Percentiles rank a stretch among this genome's conserved stretches.
These are phyloP conservation scores for Chrysosphaeria jannelii DNA, from an alignment of 2,329 filamentous ascomycete genomes.

Conservation along the genomic window DNA sequence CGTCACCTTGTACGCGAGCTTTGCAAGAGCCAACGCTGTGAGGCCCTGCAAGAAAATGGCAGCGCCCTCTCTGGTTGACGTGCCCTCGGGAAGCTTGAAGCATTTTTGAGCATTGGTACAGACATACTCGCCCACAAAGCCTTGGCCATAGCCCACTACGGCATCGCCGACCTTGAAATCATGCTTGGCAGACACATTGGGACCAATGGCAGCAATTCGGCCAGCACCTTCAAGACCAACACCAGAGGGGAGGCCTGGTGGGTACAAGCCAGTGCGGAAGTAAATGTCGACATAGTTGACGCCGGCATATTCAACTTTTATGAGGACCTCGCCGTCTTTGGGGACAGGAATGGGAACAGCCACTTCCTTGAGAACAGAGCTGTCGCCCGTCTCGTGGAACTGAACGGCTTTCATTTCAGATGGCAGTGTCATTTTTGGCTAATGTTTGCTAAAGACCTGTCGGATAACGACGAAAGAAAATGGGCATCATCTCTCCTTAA, in stretches of 20 bases:
- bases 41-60: constrained; percentile 50
- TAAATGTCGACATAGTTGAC: constrained; percentile 69
- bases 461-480: not conserved
- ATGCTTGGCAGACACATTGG: constrained; percentile 3
- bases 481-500: too few species aligned
- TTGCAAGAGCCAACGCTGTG: constrained; percentile 50
- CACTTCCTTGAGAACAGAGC: not conserved
- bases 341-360: not conserved
- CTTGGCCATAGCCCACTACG: not conserved
- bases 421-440: too few species aligned
- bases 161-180: constrained; percentile 10
- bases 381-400: not conserved
- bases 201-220: constrained; percentile 3
- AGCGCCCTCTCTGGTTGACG: constrained; percentile 31
- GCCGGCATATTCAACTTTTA: constrained; percentile 51
- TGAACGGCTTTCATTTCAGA: not conserved
- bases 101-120: not conserved
- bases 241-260: not conserved
- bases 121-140: not conserved
- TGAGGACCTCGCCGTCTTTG: constrained; percentile 23
- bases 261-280: constrained; percentile 6
- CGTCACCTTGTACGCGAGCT: constrained; percentile 22
- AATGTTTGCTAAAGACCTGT: not conserved
- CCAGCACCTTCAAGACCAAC: constrained; percentile 4
- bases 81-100: constrained; percentile 33